A percentile compares a stretch with the other conserved stretches of the same genome.
Evolutionary conservation across 2,329 filamentous ascomycete species (phyloP).

Genomic region (Macrophomina pseudophaseolina): DNA sequence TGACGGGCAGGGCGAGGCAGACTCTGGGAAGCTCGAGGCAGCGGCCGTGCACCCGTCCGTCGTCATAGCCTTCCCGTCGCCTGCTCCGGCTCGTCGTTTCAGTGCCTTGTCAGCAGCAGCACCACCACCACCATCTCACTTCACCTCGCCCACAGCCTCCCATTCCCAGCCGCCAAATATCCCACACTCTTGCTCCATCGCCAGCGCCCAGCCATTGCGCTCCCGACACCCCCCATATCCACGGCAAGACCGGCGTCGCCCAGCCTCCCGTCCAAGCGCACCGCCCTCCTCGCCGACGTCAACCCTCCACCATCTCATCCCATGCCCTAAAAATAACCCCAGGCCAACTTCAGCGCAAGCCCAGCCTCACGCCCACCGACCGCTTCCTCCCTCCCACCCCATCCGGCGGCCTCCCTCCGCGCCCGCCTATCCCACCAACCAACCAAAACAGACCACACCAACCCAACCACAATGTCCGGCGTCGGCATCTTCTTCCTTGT

Average conservation of each 20-base stretch:
- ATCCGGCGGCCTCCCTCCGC: background rate
- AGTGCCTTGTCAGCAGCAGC: conserved; percentile 6
- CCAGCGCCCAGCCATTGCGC: background rate
- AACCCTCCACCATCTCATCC: conserved; percentile 1
- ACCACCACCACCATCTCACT: background rate
- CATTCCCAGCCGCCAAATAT: background rate
- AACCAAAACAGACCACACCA: background rate
- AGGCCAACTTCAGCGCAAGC: background rate
- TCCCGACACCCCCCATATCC: background rate
- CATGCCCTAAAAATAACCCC: conserved; percentile 23
- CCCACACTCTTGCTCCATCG: background rate
- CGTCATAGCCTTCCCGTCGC: conserved; percentile 19
- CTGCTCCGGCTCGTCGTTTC: conserved; percentile 15
- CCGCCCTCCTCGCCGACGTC: conserved; percentile 1
- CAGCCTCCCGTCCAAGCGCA: background rate
- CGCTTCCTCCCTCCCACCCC: background rate
- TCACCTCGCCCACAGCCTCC: background rate
- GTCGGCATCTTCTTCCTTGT: conserved; percentile 55
- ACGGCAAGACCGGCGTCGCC: background rate
- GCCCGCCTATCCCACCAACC: background rate
- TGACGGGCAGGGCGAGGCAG: background rate
- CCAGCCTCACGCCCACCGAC: background rate
- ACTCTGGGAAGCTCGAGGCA: background rate
- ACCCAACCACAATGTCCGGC: conserved; percentile 12
- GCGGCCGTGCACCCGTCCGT: conserved; percentile 11